Base-by-base conservation (phyloP, 2,329 filamentous ascomycete species). In the Penicillium sclerotigenum region DNA sequence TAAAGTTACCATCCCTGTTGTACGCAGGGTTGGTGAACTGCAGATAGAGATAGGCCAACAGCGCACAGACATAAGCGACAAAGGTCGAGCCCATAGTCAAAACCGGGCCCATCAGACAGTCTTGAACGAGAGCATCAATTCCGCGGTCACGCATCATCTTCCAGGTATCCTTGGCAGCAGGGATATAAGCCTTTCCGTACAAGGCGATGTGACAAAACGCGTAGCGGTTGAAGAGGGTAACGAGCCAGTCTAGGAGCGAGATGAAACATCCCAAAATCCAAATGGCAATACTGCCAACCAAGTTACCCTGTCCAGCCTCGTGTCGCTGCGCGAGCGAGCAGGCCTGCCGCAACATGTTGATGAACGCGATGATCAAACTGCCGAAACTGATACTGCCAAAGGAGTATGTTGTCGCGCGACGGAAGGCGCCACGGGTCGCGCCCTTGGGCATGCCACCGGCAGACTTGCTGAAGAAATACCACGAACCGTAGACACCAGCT, bases 141-240 rank as follows among this genome's bases (percentile, higher is more conserved):
- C 93, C 93, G 31, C 93, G 89, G 68, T 95, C 85, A 72, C 91
- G 93, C 79, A 96, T 92, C 88, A 96, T 90, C 13, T 65, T 85
- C 90, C 91, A 96, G 0, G 91, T 96, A 65, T 90, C 90, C 75
- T 95, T 96, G 34, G 92, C 91, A 0, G 91, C 89, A 1, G 85
- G 81, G 52, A 97, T 83, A 70, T 97, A 97, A 0, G 88, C 78
- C 73, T 95, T 95, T 18, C 93, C 93, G 70, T 97, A 97, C 0
- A 97, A 80, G 0, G 93, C 91, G 68, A 97, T 96, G 70, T 97
- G 91, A 29, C 87, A 91, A 74, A 95, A 96, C 0, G 91, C 91
- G 65, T 95, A 96, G 65, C 91, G 86, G 75, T 97, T 97, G 75
- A 96, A 81, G 68, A 96, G 94, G 61, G 91, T 81, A 0, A 94